A percentile compares a stretch with the other conserved stretches of the same genome.
Evolutionary conservation across 1,139 yeast genomes (phyloP).

Genomic region (Yamadazyma atmosphaerica): DNA sequence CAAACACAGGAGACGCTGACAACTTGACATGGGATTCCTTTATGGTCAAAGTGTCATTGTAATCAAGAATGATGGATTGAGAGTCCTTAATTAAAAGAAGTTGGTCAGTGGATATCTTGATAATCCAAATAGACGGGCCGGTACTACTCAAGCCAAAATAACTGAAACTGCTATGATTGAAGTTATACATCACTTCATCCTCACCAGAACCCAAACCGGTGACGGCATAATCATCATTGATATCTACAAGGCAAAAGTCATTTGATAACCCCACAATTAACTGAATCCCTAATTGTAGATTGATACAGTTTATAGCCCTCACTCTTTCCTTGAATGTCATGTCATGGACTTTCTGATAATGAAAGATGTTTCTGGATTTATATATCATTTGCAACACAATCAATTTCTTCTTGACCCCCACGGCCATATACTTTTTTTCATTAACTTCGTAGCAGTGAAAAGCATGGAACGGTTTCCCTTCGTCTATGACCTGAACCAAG

Average conservation of each 20-base stretch:
- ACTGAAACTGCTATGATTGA: slow-evolving; percentile 26
- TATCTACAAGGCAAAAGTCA: slow-evolving; percentile 31
- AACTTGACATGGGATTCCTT: slow-evolving; percentile 26
- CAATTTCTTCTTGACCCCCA: slow-evolving; percentile 35
- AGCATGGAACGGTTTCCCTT: slow-evolving; percentile 20
- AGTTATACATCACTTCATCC: slow-evolving; percentile 16
- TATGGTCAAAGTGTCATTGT: slow-evolving; percentile 13
- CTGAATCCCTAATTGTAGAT: slow-evolving; percentile 13
- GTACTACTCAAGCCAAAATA: slow-evolving; percentile 29
- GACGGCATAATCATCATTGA: slow-evolving; percentile 19
- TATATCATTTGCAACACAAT: slow-evolving; percentile 27
- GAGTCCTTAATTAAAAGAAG: slow-evolving; percentile 31
- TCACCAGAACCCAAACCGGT: slow-evolving; percentile 16
- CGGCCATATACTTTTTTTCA: slow-evolving; percentile 23
- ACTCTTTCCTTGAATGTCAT: slow-evolving; percentile 31
- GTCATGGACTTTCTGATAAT: slow-evolving; percentile 27
- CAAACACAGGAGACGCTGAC: slow-evolving; percentile 30
- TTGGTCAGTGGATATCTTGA: slow-evolving; percentile 17
- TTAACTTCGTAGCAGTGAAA: slow-evolving; percentile 20
- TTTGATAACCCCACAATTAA: slow-evolving; percentile 27
- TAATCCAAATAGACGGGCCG: slow-evolving; percentile 24
- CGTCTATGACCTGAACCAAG: slow-evolving; percentile 31
- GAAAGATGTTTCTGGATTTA: slow-evolving; percentile 33
- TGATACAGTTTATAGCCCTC: slow-evolving; percentile 19
- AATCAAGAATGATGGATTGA: slow-evolving; percentile 17